Evolutionary conservation across 805 yeast genomes (phyloP).

Genomic region (Saturnispora diversa): DNA sequence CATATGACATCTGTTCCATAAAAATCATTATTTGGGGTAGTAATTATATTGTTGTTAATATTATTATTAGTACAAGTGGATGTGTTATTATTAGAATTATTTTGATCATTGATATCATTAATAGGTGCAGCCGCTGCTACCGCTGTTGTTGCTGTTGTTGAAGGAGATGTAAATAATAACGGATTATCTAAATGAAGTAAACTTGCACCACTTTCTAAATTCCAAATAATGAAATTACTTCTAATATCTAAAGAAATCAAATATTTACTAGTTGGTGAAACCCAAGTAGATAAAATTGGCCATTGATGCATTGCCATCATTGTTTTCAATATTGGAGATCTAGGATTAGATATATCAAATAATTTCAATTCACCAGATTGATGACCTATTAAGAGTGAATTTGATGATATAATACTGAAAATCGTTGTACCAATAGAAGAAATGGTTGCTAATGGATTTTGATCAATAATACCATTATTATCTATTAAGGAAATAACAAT

Average conservation of each 20-base stretch:
- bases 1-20: conserved; percentile 58
- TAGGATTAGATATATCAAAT: conserved; percentile 43
- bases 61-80: too few species aligned
- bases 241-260: conserved; percentile 54
- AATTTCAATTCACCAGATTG: conserved; percentile 66
- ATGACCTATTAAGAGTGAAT: not conserved
- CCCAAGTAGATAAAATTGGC: conserved; percentile 47
- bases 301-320: conserved; percentile 44
- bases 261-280: conserved; percentile 51
- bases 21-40: too few species aligned
- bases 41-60: too few species aligned
- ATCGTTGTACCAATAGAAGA: not conserved
- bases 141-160: conserved; percentile 19
- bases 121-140: too few species aligned
- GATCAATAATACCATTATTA: too few species aligned
- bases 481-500: not conserved
- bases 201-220: conserved; percentile 44
- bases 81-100: too few species aligned
- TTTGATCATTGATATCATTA: too few species aligned
- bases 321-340: conserved; percentile 38
- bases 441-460: too few species aligned
- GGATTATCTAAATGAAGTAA: conserved; percentile 37
- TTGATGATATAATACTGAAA: not conserved
- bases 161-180: not conserved
- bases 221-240: conserved; percentile 57